Conservation (phyloP, 257 asterid species). For the Solanum habrochaites region DNA sequence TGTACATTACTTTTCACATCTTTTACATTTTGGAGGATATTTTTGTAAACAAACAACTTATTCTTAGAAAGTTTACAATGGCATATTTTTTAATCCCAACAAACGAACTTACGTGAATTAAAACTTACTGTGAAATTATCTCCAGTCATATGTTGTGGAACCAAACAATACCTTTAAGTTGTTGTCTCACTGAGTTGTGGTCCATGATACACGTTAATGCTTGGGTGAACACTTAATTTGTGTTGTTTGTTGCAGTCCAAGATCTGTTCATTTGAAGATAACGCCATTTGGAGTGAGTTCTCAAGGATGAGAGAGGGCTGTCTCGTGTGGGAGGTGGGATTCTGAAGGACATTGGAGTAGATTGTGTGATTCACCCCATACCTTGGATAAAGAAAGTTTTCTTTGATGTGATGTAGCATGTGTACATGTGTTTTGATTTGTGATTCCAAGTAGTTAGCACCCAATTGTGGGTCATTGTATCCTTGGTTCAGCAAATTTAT, state of each 20-base stretch:
- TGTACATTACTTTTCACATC: neutral
- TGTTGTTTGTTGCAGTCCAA: slow-evolving; percentile 47
- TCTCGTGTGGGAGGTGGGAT: slow-evolving; percentile 79
- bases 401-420: neutral
- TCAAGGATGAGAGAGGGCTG: slow-evolving; percentile 92
- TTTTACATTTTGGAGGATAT: neutral
- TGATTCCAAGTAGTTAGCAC: neutral
- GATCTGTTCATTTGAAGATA: slow-evolving; percentile 93
- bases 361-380: neutral
- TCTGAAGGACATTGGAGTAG: slow-evolving; percentile 71
- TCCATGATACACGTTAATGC: neutral
- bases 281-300: slow-evolving; percentile 97
- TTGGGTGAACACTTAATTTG: neutral
- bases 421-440: neutral
- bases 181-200: neutral
- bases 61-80: neutral
- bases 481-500: neutral
- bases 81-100: neutral
- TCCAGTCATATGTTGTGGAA: neutral
- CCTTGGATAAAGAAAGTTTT: neutral
- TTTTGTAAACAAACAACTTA: neutral
- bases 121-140: neutral
- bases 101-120: neutral
- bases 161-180: neutral
- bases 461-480: slow-evolving; percentile 3